Percentiles rank a stretch among this genome's conserved stretches.
Conservation (phyloP, 768 basidiomycete species). For the Naganishia onofrii region DNA sequence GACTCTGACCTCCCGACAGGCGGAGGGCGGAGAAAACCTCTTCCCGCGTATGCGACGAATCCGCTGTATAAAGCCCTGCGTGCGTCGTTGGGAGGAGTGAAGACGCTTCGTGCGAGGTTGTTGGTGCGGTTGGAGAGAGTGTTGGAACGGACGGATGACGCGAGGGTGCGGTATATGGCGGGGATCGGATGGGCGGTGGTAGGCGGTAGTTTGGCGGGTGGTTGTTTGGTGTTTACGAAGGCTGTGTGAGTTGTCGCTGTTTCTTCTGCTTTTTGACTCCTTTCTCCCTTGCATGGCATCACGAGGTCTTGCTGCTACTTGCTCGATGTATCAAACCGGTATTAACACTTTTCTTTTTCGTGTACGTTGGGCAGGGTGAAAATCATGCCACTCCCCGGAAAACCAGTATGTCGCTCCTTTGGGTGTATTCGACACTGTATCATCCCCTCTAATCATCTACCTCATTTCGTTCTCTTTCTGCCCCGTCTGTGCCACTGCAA, state of each 20-base stretch:
- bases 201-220: slow-evolving; percentile 85
- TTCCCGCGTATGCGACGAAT: not conserved
- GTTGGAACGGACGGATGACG: slow-evolving; percentile 78
- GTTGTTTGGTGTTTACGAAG: slow-evolving; percentile 81
- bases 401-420: slow-evolving; percentile 17
- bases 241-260: slow-evolving; percentile 59
- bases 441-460: not conserved
- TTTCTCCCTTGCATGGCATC: too few species aligned
- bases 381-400: slow-evolving; percentile 54
- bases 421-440: not conserved
- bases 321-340: too few species aligned
- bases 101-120: slow-evolving; percentile 56
- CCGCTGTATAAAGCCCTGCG: not conserved
- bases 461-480: not conserved
- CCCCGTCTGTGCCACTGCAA: not conserved
- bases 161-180: slow-evolving; percentile 79
- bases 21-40: not conserved
- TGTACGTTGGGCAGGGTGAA: slow-evolving; percentile 61
- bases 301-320: too few species aligned
- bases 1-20: slow-evolving; percentile 40
- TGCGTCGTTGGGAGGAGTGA: slow-evolving; percentile 53
- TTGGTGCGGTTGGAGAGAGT: slow-evolving; percentile 63
- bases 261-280: slow-evolving; percentile 13
- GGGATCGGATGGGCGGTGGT: slow-evolving; percentile 93
- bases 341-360: not conserved